Percentiles rank a stretch among this genome's conserved stretches.
These are phyloP conservation scores for Furcasterigmium sp. DNA, from an alignment of 2,329 filamentous ascomycete species.

Conservation along the genomic window DNA sequence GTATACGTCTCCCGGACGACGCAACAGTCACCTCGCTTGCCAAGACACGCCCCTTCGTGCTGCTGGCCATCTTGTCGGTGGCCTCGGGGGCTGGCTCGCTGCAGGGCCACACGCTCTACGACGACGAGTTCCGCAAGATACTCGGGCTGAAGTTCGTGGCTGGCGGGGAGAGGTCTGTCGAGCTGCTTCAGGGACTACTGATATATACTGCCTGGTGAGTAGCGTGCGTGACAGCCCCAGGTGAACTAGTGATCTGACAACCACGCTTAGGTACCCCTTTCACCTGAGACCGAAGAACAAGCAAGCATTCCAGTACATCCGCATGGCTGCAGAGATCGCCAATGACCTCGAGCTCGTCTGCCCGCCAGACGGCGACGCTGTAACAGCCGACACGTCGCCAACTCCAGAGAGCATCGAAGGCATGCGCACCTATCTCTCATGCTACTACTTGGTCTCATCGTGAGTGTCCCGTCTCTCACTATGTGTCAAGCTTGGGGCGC, in stretches of 20 bases:
- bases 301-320: constrained; percentile 43
- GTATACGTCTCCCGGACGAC: constrained; percentile 32
- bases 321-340: constrained; percentile 46
- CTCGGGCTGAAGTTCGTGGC: constrained; percentile 52
- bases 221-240: not conserved
- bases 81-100: constrained; percentile 41
- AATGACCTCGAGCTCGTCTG: constrained; percentile 44
- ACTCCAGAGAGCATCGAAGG: constrained; percentile 28
- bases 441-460: constrained; percentile 37
- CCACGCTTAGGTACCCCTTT: constrained; percentile 44
- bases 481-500: too few species aligned
- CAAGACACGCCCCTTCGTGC: constrained; percentile 42
- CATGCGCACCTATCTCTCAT: constrained; percentile 40
- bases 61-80: constrained; percentile 48
- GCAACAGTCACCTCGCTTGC: constrained; percentile 39
- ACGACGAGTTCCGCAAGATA: constrained; percentile 52
- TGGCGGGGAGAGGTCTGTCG: constrained; percentile 50
- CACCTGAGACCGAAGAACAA: constrained; percentile 47
- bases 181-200: constrained; percentile 51
- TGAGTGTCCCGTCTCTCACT: constrained; percentile 18
- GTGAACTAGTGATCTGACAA: constrained; percentile 1
- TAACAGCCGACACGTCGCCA: constrained; percentile 11
- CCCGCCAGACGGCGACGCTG: constrained; percentile 20
- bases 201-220: constrained; percentile 53
- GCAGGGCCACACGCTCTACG: constrained; percentile 48